These are phyloP conservation scores for Fusarium chaquense DNA, from an alignment of 2,329 filamentous ascomycete species.

Conservation along the genomic window DNA sequence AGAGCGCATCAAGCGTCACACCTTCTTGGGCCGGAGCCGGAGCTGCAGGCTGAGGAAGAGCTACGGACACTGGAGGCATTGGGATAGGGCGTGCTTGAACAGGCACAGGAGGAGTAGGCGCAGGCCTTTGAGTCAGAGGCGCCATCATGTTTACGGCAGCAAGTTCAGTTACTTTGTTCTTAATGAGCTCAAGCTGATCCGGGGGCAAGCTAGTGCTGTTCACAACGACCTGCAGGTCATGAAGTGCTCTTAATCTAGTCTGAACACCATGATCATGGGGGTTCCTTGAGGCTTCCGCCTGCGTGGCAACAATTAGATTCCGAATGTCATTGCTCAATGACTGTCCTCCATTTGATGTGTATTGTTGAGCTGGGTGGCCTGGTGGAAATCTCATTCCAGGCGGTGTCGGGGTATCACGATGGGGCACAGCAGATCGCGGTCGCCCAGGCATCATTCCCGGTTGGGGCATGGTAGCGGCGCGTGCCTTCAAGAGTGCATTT, in stretches of 20 bases:
- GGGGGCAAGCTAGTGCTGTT: conserved; percentile 81
- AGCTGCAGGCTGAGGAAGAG: conserved; percentile 48
- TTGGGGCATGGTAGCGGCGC: conserved; percentile 69
- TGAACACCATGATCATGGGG: conserved; percentile 81
- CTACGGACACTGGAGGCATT: conserved; percentile 53
- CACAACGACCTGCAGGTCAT: conserved; percentile 82
- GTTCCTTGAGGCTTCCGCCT: conserved; percentile 79
- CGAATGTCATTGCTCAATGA: conserved; percentile 85
- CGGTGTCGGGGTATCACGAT: conserved; percentile 80
- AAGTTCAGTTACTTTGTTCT: conserved; percentile 85
- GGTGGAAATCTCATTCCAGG: conserved; percentile 60
- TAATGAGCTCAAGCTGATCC: conserved; percentile 86
- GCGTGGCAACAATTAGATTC: conserved; percentile 78
- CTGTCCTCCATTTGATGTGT: conserved; percentile 51
- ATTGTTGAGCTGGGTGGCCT: conserved; percentile 46
- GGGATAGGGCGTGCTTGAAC: conserved; percentile 51
- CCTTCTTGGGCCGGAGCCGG: conserved; percentile 50
- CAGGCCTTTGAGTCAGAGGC: conserved; percentile 57
- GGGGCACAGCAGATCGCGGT: conserved; percentile 66
- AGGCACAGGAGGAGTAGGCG: conserved; percentile 52
- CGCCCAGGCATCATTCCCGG: conserved; percentile 60
- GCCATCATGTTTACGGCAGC: conserved; percentile 71
- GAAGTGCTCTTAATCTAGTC: conserved; percentile 83
- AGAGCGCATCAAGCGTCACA: conserved; percentile 68
- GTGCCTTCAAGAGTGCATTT: conserved; percentile 89